Base-by-base conservation (phyloP, 176 grass and related monocot genomes). In the Triticum monococcum region DNA sequence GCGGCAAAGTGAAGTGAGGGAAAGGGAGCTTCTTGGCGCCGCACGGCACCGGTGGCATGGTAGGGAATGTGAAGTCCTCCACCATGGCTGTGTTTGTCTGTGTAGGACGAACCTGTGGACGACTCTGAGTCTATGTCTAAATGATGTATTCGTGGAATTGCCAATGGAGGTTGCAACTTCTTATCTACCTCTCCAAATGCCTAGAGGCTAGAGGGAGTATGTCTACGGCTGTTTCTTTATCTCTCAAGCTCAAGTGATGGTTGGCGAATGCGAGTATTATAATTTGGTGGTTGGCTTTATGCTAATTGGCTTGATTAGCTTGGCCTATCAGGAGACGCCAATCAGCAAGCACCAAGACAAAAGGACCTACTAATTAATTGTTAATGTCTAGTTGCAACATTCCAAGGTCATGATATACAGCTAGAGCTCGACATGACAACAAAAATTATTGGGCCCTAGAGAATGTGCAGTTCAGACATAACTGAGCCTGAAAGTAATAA, bases 41-140 rank as follows among this genome's bases (percentile, higher is more conserved):
- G 71, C 67, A 87, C 26, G 84, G 89, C 18, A 92, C 90, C 5
- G 45, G 46, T 75, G 84, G 56, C 43, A 92, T 14, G 75, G 80
- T 64, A 17, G 93, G 93, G 91, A 95, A 98, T 69, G 91, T 92
- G 79, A 98, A 98, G 32, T 98, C 91, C 40, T 98, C 95, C 91
- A 93, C 95, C 95, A 98, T 95, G 73, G 59, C 79, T 52, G 50
- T n/a, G 50, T 64, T 12, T 41, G 6, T 37, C 8, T 9, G 2
- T 85, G 45, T 69, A 68, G 6, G 40, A 31, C 9, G 36, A 69
- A 81, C 20, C 33, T 75, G 37, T 28, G 37, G 52, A 64, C 70
- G 11, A 0, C 10, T 64, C 79, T 17, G 6, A 26, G 71, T 46
- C 12, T 30, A 9, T 5, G 43, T 11, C 54, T 48, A 8, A 8